Percentiles rank a stretch among this genome's conserved stretches.
phyloP scores from a whole-genome alignment of 1,139 yeast species.

The Geotrichum klebahnii region DNA sequence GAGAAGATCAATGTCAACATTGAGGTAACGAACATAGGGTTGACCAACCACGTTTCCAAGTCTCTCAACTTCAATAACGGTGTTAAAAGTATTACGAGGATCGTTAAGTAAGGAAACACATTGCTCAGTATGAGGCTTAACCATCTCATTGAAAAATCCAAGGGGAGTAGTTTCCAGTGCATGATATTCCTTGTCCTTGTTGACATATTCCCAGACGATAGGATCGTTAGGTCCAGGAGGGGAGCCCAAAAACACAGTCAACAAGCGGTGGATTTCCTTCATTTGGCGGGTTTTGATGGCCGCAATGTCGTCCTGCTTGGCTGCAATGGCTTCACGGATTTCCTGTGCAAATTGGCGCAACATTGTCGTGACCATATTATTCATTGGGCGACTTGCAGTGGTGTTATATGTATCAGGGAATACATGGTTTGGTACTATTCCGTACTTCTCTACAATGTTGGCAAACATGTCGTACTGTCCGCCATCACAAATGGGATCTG shows the following conservation, averaged over 20 bases:
- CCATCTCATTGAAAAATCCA: slow-evolving; percentile 55
- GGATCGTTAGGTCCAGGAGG: slow-evolving; percentile 70
- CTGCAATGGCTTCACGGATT: slow-evolving; percentile 49
- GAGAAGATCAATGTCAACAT: slow-evolving; percentile 55
- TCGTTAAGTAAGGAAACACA: slow-evolving; percentile 70
- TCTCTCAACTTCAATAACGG: slow-evolving; percentile 63
- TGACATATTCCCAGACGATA: slow-evolving; percentile 69
- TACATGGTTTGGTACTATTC: slow-evolving; percentile 65
- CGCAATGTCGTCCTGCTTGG: slow-evolving; percentile 34
- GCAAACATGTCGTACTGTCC: slow-evolving; percentile 85
- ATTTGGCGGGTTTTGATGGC: slow-evolving; percentile 49
- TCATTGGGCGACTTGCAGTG: slow-evolving; percentile 53
- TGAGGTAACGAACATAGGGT: slow-evolving; percentile 63
- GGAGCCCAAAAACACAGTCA: slow-evolving; percentile 64
- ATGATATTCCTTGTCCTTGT: slow-evolving; percentile 63
- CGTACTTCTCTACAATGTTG: slow-evolving; percentile 70
- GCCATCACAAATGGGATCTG: slow-evolving; percentile 70
- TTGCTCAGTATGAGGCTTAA: slow-evolving; percentile 50
- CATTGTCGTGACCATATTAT: slow-evolving; percentile 59
- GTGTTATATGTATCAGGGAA: slow-evolving; percentile 74
- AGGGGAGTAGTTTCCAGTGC: slow-evolving; percentile 56
- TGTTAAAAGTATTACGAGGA: slow-evolving; percentile 66
- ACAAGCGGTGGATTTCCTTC: slow-evolving; percentile 57
- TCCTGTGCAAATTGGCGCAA: slow-evolving; percentile 71
- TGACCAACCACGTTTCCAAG: slow-evolving; percentile 69